Base-by-base conservation (phyloP, 371 early-diverging fungal species). In the Mortierella sp. region DNA sequence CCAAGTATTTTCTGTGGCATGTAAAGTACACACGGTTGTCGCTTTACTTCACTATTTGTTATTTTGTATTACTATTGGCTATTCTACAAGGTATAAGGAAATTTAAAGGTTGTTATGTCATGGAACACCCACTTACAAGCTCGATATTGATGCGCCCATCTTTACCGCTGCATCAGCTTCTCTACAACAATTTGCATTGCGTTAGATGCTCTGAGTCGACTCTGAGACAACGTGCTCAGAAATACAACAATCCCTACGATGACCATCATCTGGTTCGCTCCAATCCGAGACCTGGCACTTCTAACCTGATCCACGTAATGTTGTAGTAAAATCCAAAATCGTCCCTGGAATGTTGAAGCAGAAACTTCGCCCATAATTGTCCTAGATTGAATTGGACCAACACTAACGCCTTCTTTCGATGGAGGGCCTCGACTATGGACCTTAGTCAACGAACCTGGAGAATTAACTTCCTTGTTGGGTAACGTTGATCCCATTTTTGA, bases 91-190 rank as follows among this genome's bases (percentile, higher is more conserved):
- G 43, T 43, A 43, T 43, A 43, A 15, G 10, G 15, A 7, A n/a
- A 52, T n/a, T n/a, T n/a, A n/a, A 22, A n/a, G 8, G 22, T 16
- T 22, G 52, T 43, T 15, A 43, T 52, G 52, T 52, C 52, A 36
- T 36, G 36, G 36, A 36, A 36, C 6, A 6, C 36, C 7, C 52
- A 52, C 8, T 15, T 52, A 52, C 52, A 73, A 65, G 48, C 79
- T 70, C 8, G 74, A 73, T 24, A 79, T 75, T 0, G 74, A 71
- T 19, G 80, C 74, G 32, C 80, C 80, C 80, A 79, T 79, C 62
- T 71, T 79, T 45, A 74, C 45, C n/a, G 80, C 74, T 79, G 80
- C 65, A 74, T 68, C 65, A 79, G 64, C 36, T 74, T 79, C 45
- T 38, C 58, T 41, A 67, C 50, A 24, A 48, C 75, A 5, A 63